Evolutionary conservation across 2,329 filamentous ascomycete species (phyloP).

Genomic region (Dothistroma pini): DNA sequence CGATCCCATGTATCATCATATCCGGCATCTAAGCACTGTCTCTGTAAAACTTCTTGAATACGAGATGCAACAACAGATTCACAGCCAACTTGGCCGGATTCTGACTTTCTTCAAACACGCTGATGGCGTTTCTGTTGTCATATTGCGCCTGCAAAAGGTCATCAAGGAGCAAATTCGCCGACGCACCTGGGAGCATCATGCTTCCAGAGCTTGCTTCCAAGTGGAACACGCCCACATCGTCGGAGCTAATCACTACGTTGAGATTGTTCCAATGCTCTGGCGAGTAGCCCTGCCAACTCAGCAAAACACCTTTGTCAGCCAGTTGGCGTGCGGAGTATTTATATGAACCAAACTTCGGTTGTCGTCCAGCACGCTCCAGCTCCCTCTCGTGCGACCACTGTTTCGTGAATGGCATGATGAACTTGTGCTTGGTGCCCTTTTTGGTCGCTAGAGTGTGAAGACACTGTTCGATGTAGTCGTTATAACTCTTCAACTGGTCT

Average conservation of each 20-base stretch:
- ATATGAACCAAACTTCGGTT: constrained; percentile 96
- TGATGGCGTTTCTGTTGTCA: constrained; percentile 94
- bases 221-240: constrained; percentile 90
- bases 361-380: constrained; percentile 83
- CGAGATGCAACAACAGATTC: constrained; percentile 89
- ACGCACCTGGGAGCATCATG: constrained; percentile 94
- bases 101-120: constrained; percentile 68
- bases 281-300: constrained; percentile 80
- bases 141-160: constrained; percentile 95
- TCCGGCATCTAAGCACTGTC: constrained; percentile 32
- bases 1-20: not conserved
- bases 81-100: constrained; percentile 76
- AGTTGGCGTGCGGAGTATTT: constrained; percentile 92
- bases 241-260: constrained; percentile 89
- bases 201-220: constrained; percentile 86
- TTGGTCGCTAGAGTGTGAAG: constrained; percentile 97
- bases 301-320: constrained; percentile 88
- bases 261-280: constrained; percentile 86
- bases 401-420: constrained; percentile 93
- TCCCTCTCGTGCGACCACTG: constrained; percentile 99
- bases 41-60: constrained; percentile 97
- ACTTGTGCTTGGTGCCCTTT: constrained; percentile 76
- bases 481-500: constrained; percentile 93
- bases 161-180: constrained; percentile 82
- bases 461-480: constrained; percentile 98